A percentile compares a stretch with the other conserved stretches of the same genome.
Evolutionary conservation across 2,329 filamentous ascomycete genomes (phyloP).

Genomic region (Thyridium curvatum): DNA sequence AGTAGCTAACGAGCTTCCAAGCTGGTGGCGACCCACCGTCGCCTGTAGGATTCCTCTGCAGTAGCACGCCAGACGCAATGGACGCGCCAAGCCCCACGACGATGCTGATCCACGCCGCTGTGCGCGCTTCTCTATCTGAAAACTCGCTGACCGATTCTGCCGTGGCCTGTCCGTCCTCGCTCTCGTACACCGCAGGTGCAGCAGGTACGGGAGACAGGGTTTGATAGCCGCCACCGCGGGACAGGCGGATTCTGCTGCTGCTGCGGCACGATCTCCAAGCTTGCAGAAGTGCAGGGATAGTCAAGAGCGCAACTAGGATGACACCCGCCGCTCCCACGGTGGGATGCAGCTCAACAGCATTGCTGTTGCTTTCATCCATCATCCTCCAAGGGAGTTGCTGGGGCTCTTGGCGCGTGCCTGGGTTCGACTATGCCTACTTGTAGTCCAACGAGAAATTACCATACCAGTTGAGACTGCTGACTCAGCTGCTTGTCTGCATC

Average conservation of each 20-base stretch:
- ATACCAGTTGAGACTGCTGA: neutral
- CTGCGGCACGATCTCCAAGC: slow-evolving; percentile 5
- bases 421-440: neutral
- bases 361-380: neutral
- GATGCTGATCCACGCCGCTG: slow-evolving; percentile 15
- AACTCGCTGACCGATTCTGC: slow-evolving; percentile 22
- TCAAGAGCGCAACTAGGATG: slow-evolving; percentile 8
- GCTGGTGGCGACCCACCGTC: too few species aligned
- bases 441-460: neutral
- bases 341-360: neutral
- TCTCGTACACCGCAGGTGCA: slow-evolving; percentile 16
- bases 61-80: slow-evolving; percentile 13
- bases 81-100: slow-evolving; percentile 17
- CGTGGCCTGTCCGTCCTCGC: slow-evolving; percentile 22
- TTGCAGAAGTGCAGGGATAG: slow-evolving; percentile 11
- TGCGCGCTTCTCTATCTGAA: slow-evolving; percentile 17
- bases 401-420: neutral
- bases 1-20: slow-evolving; percentile 6
- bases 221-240: slow-evolving; percentile 10
- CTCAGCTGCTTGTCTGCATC: too few species aligned
- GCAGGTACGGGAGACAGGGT: slow-evolving; percentile 10
- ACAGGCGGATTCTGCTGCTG: slow-evolving; percentile 6
- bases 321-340: slow-evolving; percentile 5
- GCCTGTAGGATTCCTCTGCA: neutral
- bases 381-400: neutral